A percentile compares a stretch with the other conserved stretches of the same genome.
These are phyloP conservation scores for Auxenochlorella pyrenoidosa DNA, from an alignment of 139 green algal species.

Conservation along the genomic window DNA sequence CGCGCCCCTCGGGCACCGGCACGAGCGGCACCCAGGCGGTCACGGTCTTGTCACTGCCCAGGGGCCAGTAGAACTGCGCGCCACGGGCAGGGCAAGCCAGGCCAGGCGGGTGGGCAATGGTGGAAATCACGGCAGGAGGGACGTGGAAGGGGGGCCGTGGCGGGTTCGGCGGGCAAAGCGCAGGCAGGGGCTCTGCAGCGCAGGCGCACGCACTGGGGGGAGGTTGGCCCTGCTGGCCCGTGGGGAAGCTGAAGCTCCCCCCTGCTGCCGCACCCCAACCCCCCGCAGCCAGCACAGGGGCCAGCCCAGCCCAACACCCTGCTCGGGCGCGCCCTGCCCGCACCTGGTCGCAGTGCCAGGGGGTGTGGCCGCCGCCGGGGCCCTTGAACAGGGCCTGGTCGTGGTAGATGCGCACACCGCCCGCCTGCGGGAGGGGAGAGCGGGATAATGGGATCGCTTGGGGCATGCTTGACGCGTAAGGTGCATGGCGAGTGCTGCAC, in stretches of 20 bases:
- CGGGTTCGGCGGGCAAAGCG: too few species aligned
- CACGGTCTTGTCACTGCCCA: conserved; percentile 36
- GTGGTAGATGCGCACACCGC: conserved; percentile 43
- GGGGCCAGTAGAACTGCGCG: conserved; percentile 31
- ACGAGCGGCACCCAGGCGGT: conserved; percentile 48
- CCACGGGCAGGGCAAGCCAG: neutral
- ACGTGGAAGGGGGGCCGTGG: too few species aligned
- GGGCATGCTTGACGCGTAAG: too few species aligned
- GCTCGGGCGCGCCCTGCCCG: neutral
- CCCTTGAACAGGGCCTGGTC: conserved; percentile 48
- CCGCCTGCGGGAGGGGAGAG: conserved; percentile 5
- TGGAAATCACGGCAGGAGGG: too few species aligned
- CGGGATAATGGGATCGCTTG: too few species aligned
- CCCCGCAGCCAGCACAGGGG: neutral
- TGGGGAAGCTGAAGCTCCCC: too few species aligned
- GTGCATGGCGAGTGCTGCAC: too few species aligned
- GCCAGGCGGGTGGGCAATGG: neutral
- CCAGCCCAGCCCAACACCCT: neutral
- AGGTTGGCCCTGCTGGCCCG: too few species aligned
- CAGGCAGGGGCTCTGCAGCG: too few species aligned
- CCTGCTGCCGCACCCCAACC: too few species aligned
- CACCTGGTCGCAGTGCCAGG: conserved; percentile 45
- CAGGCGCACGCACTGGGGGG: too few species aligned
- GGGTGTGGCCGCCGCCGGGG: conserved; percentile 36
- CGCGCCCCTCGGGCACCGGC: conserved; percentile 20